Evolutionary conservation across 305 asterid species (phyloP), one percentile per base, ranked within the genome.

Genomic region (Fraxinus albicans): DNA sequence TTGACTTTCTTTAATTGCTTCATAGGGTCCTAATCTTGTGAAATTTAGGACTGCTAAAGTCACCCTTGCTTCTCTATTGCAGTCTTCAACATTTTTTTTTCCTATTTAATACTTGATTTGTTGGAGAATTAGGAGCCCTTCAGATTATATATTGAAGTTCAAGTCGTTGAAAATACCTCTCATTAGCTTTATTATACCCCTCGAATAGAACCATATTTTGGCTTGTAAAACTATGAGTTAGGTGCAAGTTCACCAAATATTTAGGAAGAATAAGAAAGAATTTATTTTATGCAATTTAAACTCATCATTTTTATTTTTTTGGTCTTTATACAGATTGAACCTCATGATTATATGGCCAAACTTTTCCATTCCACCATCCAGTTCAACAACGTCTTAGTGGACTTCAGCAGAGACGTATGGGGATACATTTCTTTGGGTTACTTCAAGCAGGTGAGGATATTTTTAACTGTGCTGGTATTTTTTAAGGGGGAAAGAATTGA

Each of bases 341-440:
- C 97, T 72, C 98, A 94, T 88, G 98, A 95, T 86, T 94, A 95
- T 80, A 94, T 94, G 95, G 95, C 95, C 76, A 86, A 92, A 34
- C 91, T 94, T 85, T 95, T 94, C 88, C 87, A 92, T 82, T 94
- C 95, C 5, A 79, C 92, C 42, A 73, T 85, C 85, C 93, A 82
- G 86, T 94, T 95, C 91, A 94, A 95, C 93, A 90, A 89, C 89
- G 88, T 95, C 81, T 85, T 94, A 83, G 86, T 91, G 82, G 99
- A 93, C 89, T 91, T 92, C 76, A 86, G 91, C 85, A 86, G 94
- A 86, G 99, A 91, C 80, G 50, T 94, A 10, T 95, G 98, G 99
- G 98, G 97, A 77, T 94, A 94, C 85, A 92, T 95, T 78, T 95
- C 98, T 7, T 84, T 92, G 85, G 96, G 96, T 60, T 88, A 88